Evolutionary conservation across 2,329 filamentous ascomycete species (phyloP).

Genomic region (Hymenoscyphus repandus): DNA sequence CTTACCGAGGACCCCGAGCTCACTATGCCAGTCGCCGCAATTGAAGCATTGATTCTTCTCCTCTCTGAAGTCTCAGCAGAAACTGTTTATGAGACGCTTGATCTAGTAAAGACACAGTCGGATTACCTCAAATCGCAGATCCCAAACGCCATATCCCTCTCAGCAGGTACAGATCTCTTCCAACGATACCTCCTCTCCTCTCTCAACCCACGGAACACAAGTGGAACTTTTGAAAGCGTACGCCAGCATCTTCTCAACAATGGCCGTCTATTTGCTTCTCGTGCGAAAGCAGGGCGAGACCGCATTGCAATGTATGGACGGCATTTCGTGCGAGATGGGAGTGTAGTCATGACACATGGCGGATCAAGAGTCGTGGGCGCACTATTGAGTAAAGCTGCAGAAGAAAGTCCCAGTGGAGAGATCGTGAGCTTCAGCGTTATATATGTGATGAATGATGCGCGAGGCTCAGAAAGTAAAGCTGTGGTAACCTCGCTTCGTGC

Average conservation of each 20-base stretch:
- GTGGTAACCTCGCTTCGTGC: constrained; percentile 67
- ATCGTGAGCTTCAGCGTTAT: constrained; percentile 75
- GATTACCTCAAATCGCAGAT: constrained; percentile 71
- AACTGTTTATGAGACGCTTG: constrained; percentile 91
- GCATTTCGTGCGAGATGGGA: constrained; percentile 72
- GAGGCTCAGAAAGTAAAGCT: constrained; percentile 57
- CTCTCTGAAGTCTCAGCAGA: constrained; percentile 74
- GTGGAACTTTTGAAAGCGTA: constrained; percentile 71
- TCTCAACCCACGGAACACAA: constrained; percentile 42
- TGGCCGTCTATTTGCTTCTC: constrained; percentile 76
- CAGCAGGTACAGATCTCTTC: constrained; percentile 92
- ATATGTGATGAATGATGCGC: constrained; percentile 60
- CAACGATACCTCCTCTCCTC: constrained; percentile 85
- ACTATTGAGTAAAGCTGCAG: constrained; percentile 68
- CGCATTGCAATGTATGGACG: constrained; percentile 77
- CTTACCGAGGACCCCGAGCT: constrained; percentile 70
- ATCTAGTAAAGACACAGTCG: constrained; percentile 74
- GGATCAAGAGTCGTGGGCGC: constrained; percentile 79
- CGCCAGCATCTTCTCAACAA: constrained; percentile 80
- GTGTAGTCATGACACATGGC: constrained; percentile 84
- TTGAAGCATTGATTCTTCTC: constrained; percentile 83
- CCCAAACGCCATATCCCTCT: constrained; percentile 84
- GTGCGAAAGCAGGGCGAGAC: constrained; percentile 79
- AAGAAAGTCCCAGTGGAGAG: constrained; percentile 48
- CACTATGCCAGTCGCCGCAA: constrained; percentile 93